Evolutionary conservation across 2,329 filamentous ascomycete species (phyloP).

Genomic region (Diaporthe aspalathi): DNA sequence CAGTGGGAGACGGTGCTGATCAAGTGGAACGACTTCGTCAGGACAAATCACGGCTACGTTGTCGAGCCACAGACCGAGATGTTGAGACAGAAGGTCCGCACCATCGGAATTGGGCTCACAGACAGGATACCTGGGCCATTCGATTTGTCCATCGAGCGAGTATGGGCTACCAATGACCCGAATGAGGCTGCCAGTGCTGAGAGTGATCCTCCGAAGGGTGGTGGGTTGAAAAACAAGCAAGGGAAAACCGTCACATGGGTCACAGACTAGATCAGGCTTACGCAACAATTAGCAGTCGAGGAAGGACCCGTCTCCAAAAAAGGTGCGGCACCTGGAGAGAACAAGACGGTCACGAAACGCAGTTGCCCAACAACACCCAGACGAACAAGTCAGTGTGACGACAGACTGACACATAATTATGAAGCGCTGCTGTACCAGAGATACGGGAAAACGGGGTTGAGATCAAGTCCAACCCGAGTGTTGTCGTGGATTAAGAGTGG

Average conservation of each 20-base stretch:
- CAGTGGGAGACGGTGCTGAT: conserved; percentile 97
- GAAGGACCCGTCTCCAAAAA: neutral
- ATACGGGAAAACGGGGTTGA: neutral
- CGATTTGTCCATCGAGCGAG: conserved; percentile 83
- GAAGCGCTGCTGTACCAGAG: conserved; percentile 1
- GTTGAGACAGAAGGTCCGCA: conserved; percentile 85
- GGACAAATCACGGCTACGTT: conserved; percentile 92
- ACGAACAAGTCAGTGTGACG: neutral
- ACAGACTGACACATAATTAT: neutral
- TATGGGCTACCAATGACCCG: conserved; percentile 88
- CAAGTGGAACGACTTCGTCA: conserved; percentile 91
- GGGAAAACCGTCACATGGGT: conserved; percentile 57
- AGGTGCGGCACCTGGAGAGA: neutral
- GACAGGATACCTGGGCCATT: conserved; percentile 91
- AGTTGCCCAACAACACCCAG: neutral
- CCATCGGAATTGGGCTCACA: conserved; percentile 87
- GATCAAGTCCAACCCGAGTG: neutral
- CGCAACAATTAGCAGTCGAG: neutral
- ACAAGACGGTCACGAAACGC: neutral
- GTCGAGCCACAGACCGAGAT: conserved; percentile 94
- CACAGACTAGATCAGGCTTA: conserved; percentile 37
- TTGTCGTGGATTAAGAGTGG: neutral
- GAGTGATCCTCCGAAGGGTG: conserved; percentile 45
- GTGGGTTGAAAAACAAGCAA: conserved; percentile 54
- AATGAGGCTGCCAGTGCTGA: conserved; percentile 50